These are phyloP conservation scores for Pichia manshurica DNA, from an alignment of 805 yeast genomes.

Conservation along the genomic window DNA sequence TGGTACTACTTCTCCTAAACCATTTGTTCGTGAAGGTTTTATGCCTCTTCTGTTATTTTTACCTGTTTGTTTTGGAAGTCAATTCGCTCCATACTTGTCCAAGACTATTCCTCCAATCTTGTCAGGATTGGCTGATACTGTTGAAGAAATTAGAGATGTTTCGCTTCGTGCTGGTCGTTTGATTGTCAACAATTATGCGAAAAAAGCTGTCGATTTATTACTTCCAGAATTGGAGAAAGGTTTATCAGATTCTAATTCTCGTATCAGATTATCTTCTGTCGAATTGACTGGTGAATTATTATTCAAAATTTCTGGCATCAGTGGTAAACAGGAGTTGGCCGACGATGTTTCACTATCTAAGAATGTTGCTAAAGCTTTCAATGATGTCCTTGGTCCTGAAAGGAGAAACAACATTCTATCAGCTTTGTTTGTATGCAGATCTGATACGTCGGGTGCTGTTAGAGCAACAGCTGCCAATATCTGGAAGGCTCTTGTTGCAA, in stretches of 20 bases:
- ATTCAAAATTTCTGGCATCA: conserved; percentile 89
- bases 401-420: conserved; percentile 85
- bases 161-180: conserved; percentile 90
- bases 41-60: conserved; percentile 83
- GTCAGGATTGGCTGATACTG: conserved; percentile 83
- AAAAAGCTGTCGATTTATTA: conserved; percentile 84
- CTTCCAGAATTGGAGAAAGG: conserved; percentile 93
- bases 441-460: conserved; percentile 82
- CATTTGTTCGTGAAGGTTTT: conserved; percentile 82
- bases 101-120: conserved; percentile 88
- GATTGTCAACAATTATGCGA: conserved; percentile 85
- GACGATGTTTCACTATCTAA: conserved; percentile 45
- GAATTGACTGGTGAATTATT: conserved; percentile 92
- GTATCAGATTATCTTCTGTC: conserved; percentile 89
- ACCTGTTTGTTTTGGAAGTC: conserved; percentile 92
- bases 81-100: conserved; percentile 82
- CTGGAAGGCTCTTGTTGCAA: conserved; percentile 94
- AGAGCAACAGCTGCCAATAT: conserved; percentile 87
- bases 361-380: conserved; percentile 57
- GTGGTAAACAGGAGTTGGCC: conserved; percentile 64
- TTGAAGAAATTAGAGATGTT: conserved; percentile 81
- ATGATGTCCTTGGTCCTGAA: conserved; percentile 77
- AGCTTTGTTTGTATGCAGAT: conserved; percentile 86
- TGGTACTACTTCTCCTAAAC: conserved; percentile 60
- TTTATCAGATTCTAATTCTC: conserved; percentile 69